phyloP scores from a whole-genome alignment of 495 filamentous ascomycete species.

The Xylaria palmicola region DNA sequence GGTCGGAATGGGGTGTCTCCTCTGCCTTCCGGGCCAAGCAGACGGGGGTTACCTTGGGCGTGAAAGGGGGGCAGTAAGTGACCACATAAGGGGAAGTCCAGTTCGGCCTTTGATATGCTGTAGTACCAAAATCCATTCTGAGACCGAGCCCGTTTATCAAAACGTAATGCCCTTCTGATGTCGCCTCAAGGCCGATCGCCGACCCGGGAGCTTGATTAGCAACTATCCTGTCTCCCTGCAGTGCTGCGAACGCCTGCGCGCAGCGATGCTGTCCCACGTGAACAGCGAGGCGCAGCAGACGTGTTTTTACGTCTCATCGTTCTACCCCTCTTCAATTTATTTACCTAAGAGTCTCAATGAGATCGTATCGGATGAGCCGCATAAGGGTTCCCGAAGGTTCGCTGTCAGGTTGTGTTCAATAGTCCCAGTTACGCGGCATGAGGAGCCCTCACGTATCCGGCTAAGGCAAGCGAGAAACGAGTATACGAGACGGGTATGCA shows the following conservation, averaged over 20 bases:
- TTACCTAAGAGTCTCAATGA: no score
- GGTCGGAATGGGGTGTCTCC: no score
- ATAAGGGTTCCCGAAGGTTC: no score
- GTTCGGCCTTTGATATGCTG: conserved; percentile 1
- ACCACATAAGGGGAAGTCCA: not conserved
- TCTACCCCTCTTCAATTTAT: not conserved
- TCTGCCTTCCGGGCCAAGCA: no score
- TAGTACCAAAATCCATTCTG: conserved; percentile 7
- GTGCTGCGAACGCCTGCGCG: not conserved
- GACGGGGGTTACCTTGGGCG: not conserved
- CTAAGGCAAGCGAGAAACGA: not conserved
- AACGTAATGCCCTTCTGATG: not conserved
- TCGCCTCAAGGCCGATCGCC: not conserved
- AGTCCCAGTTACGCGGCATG: not conserved
- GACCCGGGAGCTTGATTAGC: not conserved
- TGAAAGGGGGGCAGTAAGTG: not conserved
- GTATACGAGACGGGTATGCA: not conserved
- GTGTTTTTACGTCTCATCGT: not conserved
- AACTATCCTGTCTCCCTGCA: not conserved
- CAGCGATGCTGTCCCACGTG: conserved; percentile 6
- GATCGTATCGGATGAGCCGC: no score
- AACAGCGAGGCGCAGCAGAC: not conserved
- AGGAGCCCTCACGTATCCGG: not conserved
- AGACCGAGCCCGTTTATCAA: no score
- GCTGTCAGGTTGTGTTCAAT: not conserved